Base-by-base conservation (phyloP, 306 rosid genomes). In the Cicer judaicum region DNA sequence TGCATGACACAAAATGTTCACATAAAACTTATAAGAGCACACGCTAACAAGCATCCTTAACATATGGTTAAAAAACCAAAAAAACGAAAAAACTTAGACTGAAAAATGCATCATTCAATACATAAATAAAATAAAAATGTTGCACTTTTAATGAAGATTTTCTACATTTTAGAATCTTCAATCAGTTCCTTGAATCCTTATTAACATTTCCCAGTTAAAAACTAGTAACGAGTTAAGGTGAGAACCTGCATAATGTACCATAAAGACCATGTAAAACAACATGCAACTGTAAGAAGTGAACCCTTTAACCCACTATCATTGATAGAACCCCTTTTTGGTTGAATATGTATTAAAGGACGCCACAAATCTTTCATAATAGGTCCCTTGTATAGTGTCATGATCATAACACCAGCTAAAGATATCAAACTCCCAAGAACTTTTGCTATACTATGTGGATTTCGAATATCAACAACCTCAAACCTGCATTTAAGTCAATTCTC, bases 241-340 rank as follows among this genome's bases (percentile, higher is more conserved):
- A 59, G 43, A 68, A 94, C 98, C 98, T 94, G 96, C 95, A 91
- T 84, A n/a, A 88, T 90, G 80, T 77, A 94, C 87, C 87, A 89
- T 7, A 88, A n/a, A 76, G 98, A 89, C 92, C 92, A 87, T 14
- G 82, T 79, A 34, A 94, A 42, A 88, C 96, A 89, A 81, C 93
- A 87, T 75, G 85, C 42, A 69, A 90, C 78, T 0, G 87, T 78
- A 10, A 91, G 97, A 80, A 88, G 41, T 40, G 97, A 94, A 69
- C 97, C 98, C 94, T 85, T 88, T 15, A 90, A 50, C 91, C 98
- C 86, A 16, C 75, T 70, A 63, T 87, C 86, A 50, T 79, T 86
- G 24, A 72, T 70, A 46, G 84, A 67, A 53, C 75, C 65, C 59
- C 47, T 73, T 40, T 69, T 86, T 41, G 84, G 82, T 71, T 77